A percentile compares a stretch with the other conserved stretches of the same genome.
Conservation (phyloP, 768 basidiomycete genomes). For the Cystoderma amianthinum region DNA sequence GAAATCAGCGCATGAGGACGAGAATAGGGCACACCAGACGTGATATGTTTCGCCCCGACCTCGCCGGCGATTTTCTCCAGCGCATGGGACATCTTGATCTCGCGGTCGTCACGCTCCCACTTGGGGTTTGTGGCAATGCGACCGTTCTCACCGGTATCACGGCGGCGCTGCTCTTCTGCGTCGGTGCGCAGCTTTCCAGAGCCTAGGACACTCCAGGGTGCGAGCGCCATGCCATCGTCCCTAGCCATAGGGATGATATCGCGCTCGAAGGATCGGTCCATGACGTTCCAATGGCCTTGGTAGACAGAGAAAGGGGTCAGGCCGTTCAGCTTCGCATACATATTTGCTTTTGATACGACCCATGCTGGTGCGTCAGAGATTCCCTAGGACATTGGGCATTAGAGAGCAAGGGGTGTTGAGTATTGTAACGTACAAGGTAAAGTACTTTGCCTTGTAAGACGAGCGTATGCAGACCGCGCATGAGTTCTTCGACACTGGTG, state of each 20-base stretch:
- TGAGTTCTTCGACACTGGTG: constrained; percentile 48
- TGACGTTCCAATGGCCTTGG: constrained; percentile 38
- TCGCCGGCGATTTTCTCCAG: constrained; percentile 45
- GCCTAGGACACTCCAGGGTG: constrained; percentile 23
- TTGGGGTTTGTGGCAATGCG: constrained; percentile 16
- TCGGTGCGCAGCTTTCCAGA: constrained; percentile 43
- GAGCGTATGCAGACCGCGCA: constrained; percentile 46
- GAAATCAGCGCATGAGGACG: not conserved
- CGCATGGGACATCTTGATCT: constrained; percentile 32
- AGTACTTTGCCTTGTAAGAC: constrained; percentile 45
- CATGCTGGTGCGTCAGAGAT: constrained; percentile 39
- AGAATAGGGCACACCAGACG: constrained; percentile 23
- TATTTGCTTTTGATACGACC: constrained; percentile 41
- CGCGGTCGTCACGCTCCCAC: constrained; percentile 40
- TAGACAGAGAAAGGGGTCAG: constrained; percentile 48
- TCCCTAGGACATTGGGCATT: constrained; percentile 17
- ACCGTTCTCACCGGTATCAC: constrained; percentile 27
- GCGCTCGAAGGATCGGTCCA: constrained; percentile 41
- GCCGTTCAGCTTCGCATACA: constrained; percentile 40
- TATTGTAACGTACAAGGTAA: constrained; percentile 22
- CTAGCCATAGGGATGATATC: constrained; percentile 44
- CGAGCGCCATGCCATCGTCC: constrained; percentile 31
- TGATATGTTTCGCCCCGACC: constrained; percentile 38
- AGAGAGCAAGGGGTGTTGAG: not conserved
- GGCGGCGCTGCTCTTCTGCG: constrained; percentile 27